phyloP scores from a whole-genome alignment of 441 rosid species.

The Mallotus japonicus region DNA sequence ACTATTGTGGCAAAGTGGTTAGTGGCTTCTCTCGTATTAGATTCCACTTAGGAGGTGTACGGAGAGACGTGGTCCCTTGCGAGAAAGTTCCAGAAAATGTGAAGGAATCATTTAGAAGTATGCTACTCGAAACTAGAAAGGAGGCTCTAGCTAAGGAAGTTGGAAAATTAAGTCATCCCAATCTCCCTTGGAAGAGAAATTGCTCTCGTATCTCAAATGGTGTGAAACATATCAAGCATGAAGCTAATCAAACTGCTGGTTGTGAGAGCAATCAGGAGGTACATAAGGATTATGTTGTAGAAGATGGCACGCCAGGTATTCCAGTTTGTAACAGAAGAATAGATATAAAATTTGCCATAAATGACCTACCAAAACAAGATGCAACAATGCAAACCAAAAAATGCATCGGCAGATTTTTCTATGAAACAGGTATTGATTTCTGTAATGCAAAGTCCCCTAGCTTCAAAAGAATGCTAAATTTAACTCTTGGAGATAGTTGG shows the following conservation, averaged over 20 bases:
- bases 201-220: conserved; percentile 6
- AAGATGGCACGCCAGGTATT: conserved; percentile 8
- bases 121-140: conserved; percentile 13
- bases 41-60: conserved; percentile 51
- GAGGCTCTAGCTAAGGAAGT: conserved; percentile 16
- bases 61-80: conserved; percentile 39
- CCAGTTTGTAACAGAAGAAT: conserved; percentile 6
- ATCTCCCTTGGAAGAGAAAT: conserved; percentile 33
- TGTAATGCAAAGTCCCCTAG: conserved; percentile 37
- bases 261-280: conserved; percentile 17
- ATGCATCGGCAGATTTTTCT: conserved; percentile 49
- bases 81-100: conserved; percentile 38
- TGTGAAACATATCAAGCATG: conserved; percentile 22
- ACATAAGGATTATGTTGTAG: conserved; percentile 14
- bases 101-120: conserved; percentile 29
- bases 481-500: conserved; percentile 21
- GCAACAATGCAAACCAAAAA: conserved; percentile 28
- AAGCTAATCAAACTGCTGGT: conserved; percentile 15
- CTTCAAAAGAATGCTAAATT: conserved; percentile 41
- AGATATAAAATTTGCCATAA: conserved; percentile 11
- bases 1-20: conserved; percentile 47
- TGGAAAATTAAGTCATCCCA: conserved; percentile 14
- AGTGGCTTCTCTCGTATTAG: conserved; percentile 30
- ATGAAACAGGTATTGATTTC: conserved; percentile 44
- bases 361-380: conserved; percentile 15